phyloP scores from a whole-genome alignment of 805 yeast species.

The Candida piceae region DNA sequence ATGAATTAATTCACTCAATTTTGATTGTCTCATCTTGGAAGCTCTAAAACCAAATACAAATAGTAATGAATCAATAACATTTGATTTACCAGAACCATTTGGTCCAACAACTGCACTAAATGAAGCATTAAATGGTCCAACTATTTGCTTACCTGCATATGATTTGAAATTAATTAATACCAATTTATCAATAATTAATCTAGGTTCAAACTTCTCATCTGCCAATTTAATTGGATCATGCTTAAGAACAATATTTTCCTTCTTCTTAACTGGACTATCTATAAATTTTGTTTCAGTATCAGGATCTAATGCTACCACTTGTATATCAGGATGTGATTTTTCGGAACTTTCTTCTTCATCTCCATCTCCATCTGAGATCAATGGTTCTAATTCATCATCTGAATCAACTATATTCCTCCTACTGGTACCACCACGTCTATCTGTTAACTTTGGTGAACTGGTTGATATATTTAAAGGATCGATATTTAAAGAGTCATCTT shows the following conservation, averaged over 20 bases:
- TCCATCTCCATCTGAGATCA: neutral
- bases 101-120: slow-evolving; percentile 99
- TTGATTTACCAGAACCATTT: slow-evolving; percentile 96
- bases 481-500: neutral
- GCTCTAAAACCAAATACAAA: slow-evolving; percentile 98
- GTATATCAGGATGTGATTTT: neutral
- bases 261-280: too few species aligned
- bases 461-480: neutral
- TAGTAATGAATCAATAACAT: slow-evolving; percentile 95
- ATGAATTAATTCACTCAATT: slow-evolving; percentile 88
- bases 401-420: neutral
- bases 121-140: slow-evolving; percentile 92
- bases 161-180: slow-evolving; percentile 86
- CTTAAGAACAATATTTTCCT: too few species aligned
- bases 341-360: neutral
- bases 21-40: slow-evolving; percentile 92
- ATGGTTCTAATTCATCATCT: neutral
- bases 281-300: neutral
- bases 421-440: neutral
- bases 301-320: neutral
- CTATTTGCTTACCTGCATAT: slow-evolving; percentile 86
- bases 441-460: neutral
- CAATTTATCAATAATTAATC: slow-evolving; percentile 72
- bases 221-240: neutral
- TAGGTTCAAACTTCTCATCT: slow-evolving; percentile 22